Conservation (phyloP, 306 rosid species). For the Trifolium fragiferum region DNA sequence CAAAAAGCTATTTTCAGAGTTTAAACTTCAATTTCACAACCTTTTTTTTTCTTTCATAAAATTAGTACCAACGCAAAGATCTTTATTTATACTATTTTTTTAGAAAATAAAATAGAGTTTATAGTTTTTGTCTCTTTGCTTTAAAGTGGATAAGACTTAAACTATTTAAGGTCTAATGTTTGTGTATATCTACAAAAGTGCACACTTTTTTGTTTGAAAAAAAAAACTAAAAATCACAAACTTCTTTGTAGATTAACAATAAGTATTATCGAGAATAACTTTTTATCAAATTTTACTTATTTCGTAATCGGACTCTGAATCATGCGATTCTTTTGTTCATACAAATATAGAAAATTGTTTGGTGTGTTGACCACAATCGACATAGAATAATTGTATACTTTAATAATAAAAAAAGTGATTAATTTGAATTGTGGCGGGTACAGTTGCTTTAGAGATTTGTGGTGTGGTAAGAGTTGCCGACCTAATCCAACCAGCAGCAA, state of each 20-base stretch:
- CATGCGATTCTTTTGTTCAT: no score
- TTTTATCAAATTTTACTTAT: no score
- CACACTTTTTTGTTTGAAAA: no score
- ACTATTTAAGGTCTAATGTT: constrained; percentile 29
- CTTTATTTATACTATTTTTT: not conserved
- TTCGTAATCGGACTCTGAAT: no score
- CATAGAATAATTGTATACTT: no score
- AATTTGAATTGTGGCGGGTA: constrained; percentile 81
- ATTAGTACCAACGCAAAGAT: constrained; percentile 47
- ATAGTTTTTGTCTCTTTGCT: constrained; percentile 30
- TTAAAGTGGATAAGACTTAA: constrained; percentile 54
- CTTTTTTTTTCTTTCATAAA: constrained; percentile 31
- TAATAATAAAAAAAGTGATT: constrained; percentile 27
- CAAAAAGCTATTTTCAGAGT: constrained; percentile 48
- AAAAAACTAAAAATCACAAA: not conserved
- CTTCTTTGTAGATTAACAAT: no score
- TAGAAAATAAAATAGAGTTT: constrained; percentile 18
- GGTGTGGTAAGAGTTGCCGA: constrained; percentile 60
- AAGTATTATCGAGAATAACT: no score
- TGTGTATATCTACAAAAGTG: not conserved
- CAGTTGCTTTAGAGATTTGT: constrained; percentile 43
- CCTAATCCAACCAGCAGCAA: constrained; percentile 63
- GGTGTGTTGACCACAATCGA: not conserved
- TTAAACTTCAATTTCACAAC: constrained; percentile 46
- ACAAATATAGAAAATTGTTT: no score